Evolutionary conservation across 805 yeast species (phyloP).

Genomic region (Sugiyamaella smithiae): DNA sequence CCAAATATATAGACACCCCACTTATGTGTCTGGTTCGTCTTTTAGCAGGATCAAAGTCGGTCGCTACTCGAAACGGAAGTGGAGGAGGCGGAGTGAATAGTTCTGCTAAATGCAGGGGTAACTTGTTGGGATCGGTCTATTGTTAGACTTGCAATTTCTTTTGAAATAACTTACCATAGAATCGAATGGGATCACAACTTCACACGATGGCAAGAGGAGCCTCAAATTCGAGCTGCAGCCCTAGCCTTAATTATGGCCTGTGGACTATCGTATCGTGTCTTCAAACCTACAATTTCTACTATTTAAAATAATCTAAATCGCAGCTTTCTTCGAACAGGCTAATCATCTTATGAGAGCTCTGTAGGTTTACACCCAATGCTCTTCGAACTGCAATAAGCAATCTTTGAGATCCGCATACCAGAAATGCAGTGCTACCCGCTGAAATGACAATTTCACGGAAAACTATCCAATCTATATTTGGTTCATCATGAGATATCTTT

Average conservation of each 20-base stretch:
- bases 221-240: no score
- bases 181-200: no score
- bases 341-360: neutral
- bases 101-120: conserved; percentile 46
- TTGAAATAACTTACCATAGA: neutral
- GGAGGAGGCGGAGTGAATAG: conserved; percentile 60
- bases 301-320: no score
- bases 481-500: neutral
- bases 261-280: no score
- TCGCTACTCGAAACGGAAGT: conserved; percentile 45
- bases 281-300: no score
- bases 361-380: neutral
- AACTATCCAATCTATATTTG: conserved; percentile 10
- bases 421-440: conserved; percentile 5
- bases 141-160: neutral
- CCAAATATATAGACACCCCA: conserved; percentile 42
- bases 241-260: no score
- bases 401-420: neutral
- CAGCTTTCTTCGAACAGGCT: no score
- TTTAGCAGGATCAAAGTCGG: conserved; percentile 48
- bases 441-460: neutral
- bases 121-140: conserved; percentile 40
- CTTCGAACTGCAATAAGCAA: neutral
- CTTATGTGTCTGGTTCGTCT: conserved; percentile 48
- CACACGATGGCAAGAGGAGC: no score